Evolutionary conservation across 2,329 filamentous ascomycete species (phyloP).

Genomic region (Chalara sp.): DNA sequence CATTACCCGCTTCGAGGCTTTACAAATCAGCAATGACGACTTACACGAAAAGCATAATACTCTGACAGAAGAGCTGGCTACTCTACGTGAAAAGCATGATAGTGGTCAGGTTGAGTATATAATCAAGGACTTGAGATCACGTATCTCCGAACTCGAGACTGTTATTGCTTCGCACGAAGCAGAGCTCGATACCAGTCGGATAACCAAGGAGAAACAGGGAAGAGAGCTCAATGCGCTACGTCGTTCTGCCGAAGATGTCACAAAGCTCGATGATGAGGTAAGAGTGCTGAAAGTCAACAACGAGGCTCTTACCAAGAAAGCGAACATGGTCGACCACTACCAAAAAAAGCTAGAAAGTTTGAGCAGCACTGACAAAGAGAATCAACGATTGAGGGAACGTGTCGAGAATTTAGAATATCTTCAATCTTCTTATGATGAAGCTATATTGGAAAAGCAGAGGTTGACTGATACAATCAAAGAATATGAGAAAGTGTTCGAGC

Average conservation of each 20-base stretch:
- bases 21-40: slow-evolving; percentile 57
- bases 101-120: slow-evolving; percentile 45
- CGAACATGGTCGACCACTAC: slow-evolving; percentile 55
- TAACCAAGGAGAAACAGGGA: slow-evolving; percentile 35
- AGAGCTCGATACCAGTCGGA: slow-evolving; percentile 48
- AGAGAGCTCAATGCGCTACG: slow-evolving; percentile 43
- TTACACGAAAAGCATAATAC: slow-evolving; percentile 45
- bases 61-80: slow-evolving; percentile 42
- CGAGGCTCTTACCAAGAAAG: slow-evolving; percentile 52
- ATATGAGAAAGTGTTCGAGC: slow-evolving; percentile 30
- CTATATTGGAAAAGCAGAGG: slow-evolving; percentile 21
- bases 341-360: slow-evolving; percentile 56
- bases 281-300: slow-evolving; percentile 52
- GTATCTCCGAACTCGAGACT: slow-evolving; percentile 60
- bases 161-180: slow-evolving; percentile 66
- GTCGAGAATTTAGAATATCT: slow-evolving; percentile 46
- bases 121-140: slow-evolving; percentile 44
- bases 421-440: slow-evolving; percentile 28
- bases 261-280: slow-evolving; percentile 51
- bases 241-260: slow-evolving; percentile 38
- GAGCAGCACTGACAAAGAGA: slow-evolving; percentile 48
- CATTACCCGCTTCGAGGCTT: slow-evolving; percentile 50
- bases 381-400: slow-evolving; percentile 47
- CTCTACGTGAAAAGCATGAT: slow-evolving; percentile 35
- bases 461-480: slow-evolving; percentile 31